Base-by-base conservation (phyloP, 352 stramenopile species). In the Thalassiosira exigua region DNA sequence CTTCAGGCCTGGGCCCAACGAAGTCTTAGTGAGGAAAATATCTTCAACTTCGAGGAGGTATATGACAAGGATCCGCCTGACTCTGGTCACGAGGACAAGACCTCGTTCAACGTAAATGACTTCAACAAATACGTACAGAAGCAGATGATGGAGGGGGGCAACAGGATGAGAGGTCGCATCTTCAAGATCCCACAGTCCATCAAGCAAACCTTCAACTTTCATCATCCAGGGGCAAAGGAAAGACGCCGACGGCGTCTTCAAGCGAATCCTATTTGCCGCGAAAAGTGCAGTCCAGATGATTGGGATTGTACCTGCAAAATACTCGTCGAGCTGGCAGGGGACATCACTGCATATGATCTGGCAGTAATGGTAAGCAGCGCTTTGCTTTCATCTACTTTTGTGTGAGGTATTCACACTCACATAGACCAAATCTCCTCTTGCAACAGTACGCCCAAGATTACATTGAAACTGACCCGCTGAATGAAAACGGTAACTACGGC, bases 301-400 rank as follows among this genome's bases (percentile, higher is more conserved):
- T 48, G 39, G 39, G n/a, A 48, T 17, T 48, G 39, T n/a, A 48
- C 11, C 39, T 48, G 39, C 39, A n/a, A 48, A n/a, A n/a, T n/a
- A n/a, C 39, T 48, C 39, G n/a, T 48, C 39, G 39, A 11, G 11
- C n/a, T 17, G 11, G 39, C 39, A 11, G n/a, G 11, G 39, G n/a
- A 48, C 39, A 48, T 48, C n/a, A 48, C 39, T 48, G 11, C 39
- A n/a, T 48, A 48, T n/a, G 39, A 48, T n/a, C 39, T 48, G 39
- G 39, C 39, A 11, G 39, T 48, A n/a, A 48, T 48, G 39, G 39
- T 48, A 48, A 48, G 39, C 39, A 11, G 11, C n/a, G 39, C n/a
- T 48, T 11, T 48, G 39, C n/a, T 17, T 48, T 48, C n/a, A n/a
- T 17, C 39, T 17, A 17, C 11, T 48, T 17, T 48, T 48, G 11